Evolutionary conservation across 73 alveolate species (phyloP), one percentile per base, ranked within the genome.

Genomic region (Paramecium octaurelia): DNA sequence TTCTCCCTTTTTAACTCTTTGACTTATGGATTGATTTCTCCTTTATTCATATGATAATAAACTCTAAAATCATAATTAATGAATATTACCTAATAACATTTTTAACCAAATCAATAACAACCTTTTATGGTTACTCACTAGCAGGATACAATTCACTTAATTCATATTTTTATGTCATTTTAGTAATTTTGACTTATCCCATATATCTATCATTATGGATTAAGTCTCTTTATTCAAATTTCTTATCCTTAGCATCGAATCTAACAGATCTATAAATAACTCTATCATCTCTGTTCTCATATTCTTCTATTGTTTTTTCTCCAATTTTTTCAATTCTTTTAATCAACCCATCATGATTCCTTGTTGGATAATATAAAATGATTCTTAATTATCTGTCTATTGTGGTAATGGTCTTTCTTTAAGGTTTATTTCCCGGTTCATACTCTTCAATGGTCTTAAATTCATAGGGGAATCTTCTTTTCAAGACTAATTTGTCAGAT

Each of bases 291-390:
- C 99, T 89, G 59, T 96, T 96, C 92, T 96, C 92, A 92, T 93
- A 97, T 75, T 93, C 83, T 94, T 96, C 98, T 31, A 94, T 64
- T 12, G 98, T 97, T 93, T 97, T 96, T 38, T 93, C 86, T 18
- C 99, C 99, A 42, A 97, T 95, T 27, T 75, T 73, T 94, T 97
- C 99, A 36, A 96, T 98, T 93, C 99, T 92, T 77, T 95, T 93
- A 29, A 95, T 95, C 23, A 97, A 90, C 4, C 99, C 99, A 80
- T 96, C 98, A 86, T 96, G 96, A 84, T 96, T 94, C 43, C 98
- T 88, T 31, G 95, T 97, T 60, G 97, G 99, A 80, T 97, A 96
- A 94, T 88, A 97, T 60, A 88, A 69, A 58, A 96, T 95, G 71
- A 92, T 94, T 43, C 97, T 92, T 57, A 80, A 35, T 60, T 95